Base-by-base conservation (phyloP, 495 filamentous ascomycete species). In the Aspergillus cavernicola region DNA sequence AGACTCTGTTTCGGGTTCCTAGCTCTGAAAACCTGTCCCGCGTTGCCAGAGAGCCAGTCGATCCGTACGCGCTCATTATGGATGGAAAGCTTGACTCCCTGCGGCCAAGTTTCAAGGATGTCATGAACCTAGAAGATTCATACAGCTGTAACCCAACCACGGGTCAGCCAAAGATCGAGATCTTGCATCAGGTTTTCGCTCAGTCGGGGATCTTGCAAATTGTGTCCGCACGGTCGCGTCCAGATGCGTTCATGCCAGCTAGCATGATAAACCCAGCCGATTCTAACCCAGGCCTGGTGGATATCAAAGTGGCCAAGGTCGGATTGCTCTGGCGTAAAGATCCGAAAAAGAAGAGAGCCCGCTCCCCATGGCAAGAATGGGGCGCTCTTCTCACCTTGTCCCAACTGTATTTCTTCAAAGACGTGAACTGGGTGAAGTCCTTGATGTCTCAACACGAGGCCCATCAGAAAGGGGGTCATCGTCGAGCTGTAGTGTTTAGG, bases 341-440 rank as follows among this genome's bases (percentile, higher is more conserved):
- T 48, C 72, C 81, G 10, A 97, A 95, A 68, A 96, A 89, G 71
- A 97, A 96, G 77, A 90, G 90, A 67, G 86, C 90, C 0, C 80
- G 95, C 29, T 96, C 91, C 1, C 95, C 93, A 1, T 99, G 93
- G 93, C 90, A 96, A 59, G 93, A 97, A 73, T 99, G 93, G 93
- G 93, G 93, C 40, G 92, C 91, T 28, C 83, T 99, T 39, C 78
- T 99, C 18, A 99, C 93, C 6, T 86, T 91, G 22, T 92, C 93
- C 12, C 92, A 97, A 61, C 80, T 99, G 37, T 97, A 95, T 68
- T 91, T 99, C 71, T 99, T 99, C 72, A 83, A 87, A 50, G 96
- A 97, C 62, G 84, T 89, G 16, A 73, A 79, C 10, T 97, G 93
- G 93, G 82, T 95, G n/a, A 96, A 93, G 63, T 84, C 76, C 49